Base-by-base conservation (phyloP, 2,329 filamentous ascomycete species). In the Emergomyces pasteurianus region DNA sequence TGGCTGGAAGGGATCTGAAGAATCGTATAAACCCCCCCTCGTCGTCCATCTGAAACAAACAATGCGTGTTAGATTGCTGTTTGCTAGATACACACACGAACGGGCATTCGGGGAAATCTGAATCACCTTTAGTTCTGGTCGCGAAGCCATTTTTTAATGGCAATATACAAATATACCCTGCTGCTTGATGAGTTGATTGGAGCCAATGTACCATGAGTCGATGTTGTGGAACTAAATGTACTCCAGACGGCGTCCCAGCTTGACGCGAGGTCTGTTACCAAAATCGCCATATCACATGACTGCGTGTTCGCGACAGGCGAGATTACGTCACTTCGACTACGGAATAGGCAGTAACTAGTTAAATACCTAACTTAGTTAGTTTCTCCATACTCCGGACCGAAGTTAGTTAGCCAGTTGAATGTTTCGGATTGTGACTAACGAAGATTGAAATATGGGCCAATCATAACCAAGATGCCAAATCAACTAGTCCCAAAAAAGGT, bases 11-110 rank as follows among this genome's bases (percentile, higher is more conserved):
- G n/a, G 86, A 87, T 68, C 92, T 92, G 80, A 95, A 99, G 78
- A 91, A 95, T 67, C 87, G 90, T 77, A 97, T 96, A 80, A 99
- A 99, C 67, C 92, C 91, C 71, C 87, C 86, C 79, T 99, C 94
- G 72, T 99, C 94, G 70, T 99, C 95, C 72, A 97, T 90, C 88
- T 92, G 60, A 12, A n/a, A 36, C 43, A 26, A 42, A 23, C n/a
- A 43, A 21, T 12, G 23, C 12, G 52, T 9, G 63, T 63, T 49
- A 65, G 63, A 63, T 58, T 47, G 34, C 43, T 57, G 42, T 49
- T 38, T 26, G n/a, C 28, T 58, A 43, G 60, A 34, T 55, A 12
- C n/a, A 3, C 53, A 34, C 26, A 34, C 40, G 26, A 3, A 18
- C 8, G 52, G 23, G n/a, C n/a, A 34, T 36, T 40, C 10, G 21